A percentile compares a stretch with the other conserved stretches of the same genome.
These are phyloP conservation scores for Fomitopsis pinicola DNA, from an alignment of 1,284 basidiomycete species.

Conservation along the genomic window DNA sequence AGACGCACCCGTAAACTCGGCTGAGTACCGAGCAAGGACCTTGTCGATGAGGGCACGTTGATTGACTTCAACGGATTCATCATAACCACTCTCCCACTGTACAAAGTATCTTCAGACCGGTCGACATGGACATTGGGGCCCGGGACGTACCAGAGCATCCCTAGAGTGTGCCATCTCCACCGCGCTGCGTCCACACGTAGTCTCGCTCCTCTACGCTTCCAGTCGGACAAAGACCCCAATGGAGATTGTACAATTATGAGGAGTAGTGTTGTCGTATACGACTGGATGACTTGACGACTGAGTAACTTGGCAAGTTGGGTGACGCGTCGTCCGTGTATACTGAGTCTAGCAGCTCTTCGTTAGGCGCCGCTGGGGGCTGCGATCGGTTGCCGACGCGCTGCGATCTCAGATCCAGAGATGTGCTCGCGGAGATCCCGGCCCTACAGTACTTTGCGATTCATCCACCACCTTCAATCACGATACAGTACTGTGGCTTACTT, in stretches of 20 bases:
- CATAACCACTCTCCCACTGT: slow-evolving; percentile 69
- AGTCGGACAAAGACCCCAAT: too few relatives aligned
- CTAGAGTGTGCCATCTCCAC: slow-evolving; percentile 15
- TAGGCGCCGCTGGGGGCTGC: background rate
- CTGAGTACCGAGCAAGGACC: slow-evolving; percentile 91
- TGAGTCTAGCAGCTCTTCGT: background rate
- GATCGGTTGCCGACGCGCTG: background rate
- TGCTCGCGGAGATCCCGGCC: background rate
- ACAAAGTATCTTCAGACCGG: background rate
- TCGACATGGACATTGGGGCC: background rate
- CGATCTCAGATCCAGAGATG: background rate
- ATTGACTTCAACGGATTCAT: slow-evolving; percentile 91
- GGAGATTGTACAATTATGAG: too few relatives aligned
- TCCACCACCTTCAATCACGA: too few relatives aligned
- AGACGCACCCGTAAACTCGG: slow-evolving; percentile 76
- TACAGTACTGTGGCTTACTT: too few relatives aligned
- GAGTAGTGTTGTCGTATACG: too few relatives aligned
- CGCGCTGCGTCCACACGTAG: background rate
- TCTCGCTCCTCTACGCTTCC: too few relatives aligned
- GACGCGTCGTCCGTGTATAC: background rate
- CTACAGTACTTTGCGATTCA: too few relatives aligned
- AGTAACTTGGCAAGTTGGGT: too few relatives aligned
- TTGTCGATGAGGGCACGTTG: slow-evolving; percentile 93
- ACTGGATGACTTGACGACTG: too few relatives aligned
- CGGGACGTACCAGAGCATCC: slow-evolving; percentile 16